Evolutionary conservation across 371 early-diverging fungal species (phyloP).

Genomic region (Neoconidiobolus thromboides): DNA sequence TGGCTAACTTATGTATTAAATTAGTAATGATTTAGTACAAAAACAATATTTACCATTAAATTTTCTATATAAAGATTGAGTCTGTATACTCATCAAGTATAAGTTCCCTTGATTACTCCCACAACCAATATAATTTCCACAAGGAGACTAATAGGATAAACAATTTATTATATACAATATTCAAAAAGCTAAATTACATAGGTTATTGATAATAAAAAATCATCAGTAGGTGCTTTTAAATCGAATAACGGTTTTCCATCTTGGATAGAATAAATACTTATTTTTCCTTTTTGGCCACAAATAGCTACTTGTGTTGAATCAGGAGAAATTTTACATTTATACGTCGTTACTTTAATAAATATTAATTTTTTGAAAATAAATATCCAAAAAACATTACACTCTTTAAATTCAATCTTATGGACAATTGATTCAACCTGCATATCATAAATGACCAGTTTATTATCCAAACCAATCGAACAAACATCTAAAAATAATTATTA

Average conservation of each 20-base stretch:
- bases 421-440: not conserved
- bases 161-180: not conserved
- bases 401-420: not conserved
- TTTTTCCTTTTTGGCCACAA: constrained; percentile 1
- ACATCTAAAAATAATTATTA: not conserved
- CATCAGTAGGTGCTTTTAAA: not conserved
- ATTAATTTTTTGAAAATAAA: not conserved
- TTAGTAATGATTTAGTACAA: not conserved
- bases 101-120: constrained; percentile 2
- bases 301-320: not conserved
- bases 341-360: not conserved
- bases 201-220: constrained; percentile 1
- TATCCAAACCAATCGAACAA: not conserved
- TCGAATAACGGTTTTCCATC: not conserved
- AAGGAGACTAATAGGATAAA: not conserved
- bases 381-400: not conserved
- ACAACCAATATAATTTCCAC: not conserved
- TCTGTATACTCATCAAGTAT: not conserved
- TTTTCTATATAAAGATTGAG: not conserved
- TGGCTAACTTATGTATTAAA: not conserved
- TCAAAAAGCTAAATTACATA: not conserved
- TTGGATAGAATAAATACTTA: not conserved
- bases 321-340: not conserved
- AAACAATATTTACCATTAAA: not conserved
- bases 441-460: not conserved